Base-by-base conservation (phyloP, 1,284 basidiomycete species). In the Fomitopsis pinicola region DNA sequence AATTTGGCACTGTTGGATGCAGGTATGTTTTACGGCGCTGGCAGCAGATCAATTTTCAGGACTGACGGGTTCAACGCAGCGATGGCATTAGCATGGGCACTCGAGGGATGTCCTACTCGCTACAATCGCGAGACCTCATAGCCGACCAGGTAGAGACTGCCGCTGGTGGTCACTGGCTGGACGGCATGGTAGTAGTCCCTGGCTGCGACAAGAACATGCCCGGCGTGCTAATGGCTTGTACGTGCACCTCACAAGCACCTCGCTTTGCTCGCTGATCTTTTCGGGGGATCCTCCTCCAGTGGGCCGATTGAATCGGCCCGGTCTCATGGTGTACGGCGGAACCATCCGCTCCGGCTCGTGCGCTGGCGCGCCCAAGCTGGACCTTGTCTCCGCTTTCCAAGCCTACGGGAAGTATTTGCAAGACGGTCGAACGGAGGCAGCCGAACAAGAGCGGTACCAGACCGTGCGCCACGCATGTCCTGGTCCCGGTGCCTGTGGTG, bases 161-260 rank as follows among this genome's bases (percentile, higher is more conserved):
- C 36, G 96, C 91, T n/a, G 94, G 92, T 35, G 97, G 95, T 7
- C 97, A 99, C 76, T 97, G 95, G 86, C 85, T 98, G n/a, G 97
- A 98, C 72, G 97, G 94, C 45, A 95, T 97, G 90, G 94, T 98
- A 50, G 94, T 94, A 60, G 83, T 98, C 56, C 97, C 97, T 42
- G 95, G 95, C 40, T 98, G 95, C 73, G 95, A 98, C 79, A 98
- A 97, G 79, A 98, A 98, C 76, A 97, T 97, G 95, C 95, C 95
- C 10, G 95, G 95, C 61, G 94, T 95, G 44, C 78, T 97, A 68
- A 97, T 97, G 80, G 95, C 94, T 60, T 84, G 93, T 94, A 69
- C 78, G 92, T 87, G 63, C 67, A 57, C 68, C 72, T 53, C 68
- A 69, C 57, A 14, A 71, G 67, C 64, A 65, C 57, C 63, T 36